Base-by-base conservation (phyloP, 345 rosid genomes). In the Carallia pectinifolia region DNA sequence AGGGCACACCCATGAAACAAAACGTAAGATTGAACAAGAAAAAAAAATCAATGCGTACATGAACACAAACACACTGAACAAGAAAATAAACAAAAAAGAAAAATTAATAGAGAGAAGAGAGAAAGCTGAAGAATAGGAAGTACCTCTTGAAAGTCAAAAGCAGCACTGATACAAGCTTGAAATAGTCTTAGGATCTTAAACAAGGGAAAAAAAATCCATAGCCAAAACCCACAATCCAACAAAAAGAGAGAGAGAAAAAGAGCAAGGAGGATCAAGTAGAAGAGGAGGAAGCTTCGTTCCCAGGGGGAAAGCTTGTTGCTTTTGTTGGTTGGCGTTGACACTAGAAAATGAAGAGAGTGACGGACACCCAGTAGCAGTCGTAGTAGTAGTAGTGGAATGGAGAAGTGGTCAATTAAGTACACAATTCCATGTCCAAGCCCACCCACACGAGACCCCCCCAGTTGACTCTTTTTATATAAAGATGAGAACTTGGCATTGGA, bases 251-350 rank as follows among this genome's bases (percentile, higher is more conserved):
- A 65, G 47, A 62, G 54, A 30, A 37, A 38, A 23, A 37, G 27
- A 27, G 27, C 6, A 8, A 59, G 34, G 63, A 5, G 23, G 29
- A 31, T 39, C 3, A 47, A n/a, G 56, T 10, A 65, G 74, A 77
- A 68, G 62, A 74, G 77, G 4, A 71, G 86, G 91, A 88, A 88
- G 85, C 77, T 91, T 89, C 97, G 76, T 68, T 63, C 67, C 30
- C 13, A 6, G n/a, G 58, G 37, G 53, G 17, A 27, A 6, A 7
- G 52, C 29, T 10, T 8, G 71, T 74, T 59, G 78, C 80, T 79
- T 80, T 73, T 82, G 74, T 71, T 47, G 55, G 50, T 18, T 77
- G 87, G 87, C 92, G 91, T 91, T 87, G 92, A 86, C 95, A 83
- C 84, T 60, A 10, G 16, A 44, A 44, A 44, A 12, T 40, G 13